Evolutionary conservation across 768 basidiomycete species (phyloP), one percentile per base, ranked within the genome.

Genomic region (Lyophyllum shimeji): DNA sequence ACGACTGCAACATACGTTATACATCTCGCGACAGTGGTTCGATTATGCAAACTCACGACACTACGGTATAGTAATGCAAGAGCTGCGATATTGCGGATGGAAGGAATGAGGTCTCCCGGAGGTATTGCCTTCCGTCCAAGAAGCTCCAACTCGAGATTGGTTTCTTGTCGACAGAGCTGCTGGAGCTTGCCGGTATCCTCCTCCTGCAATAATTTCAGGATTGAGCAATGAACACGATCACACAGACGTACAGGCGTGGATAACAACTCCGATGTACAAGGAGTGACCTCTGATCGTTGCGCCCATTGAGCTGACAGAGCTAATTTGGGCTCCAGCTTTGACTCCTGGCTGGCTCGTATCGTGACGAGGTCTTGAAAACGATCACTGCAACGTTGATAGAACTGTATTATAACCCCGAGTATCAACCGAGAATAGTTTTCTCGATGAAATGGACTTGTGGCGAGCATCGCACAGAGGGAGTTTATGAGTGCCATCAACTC

Each of bases 361-460:
- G 83, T 76, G 12, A 89, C 86, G 31, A 91, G 74, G 65, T 84
- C 82, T 59, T 93, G 89, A 68, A 93, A 97, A 37, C 86, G 81
- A 64, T 94, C 89, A 61, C 91, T 93, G 62, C 94, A 98, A 24
- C 90, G 84, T 67, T 97, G 93, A 64, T 98, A 97, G 67, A 96
- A 97, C 69, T 97, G 95, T 39, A 96, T 93, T 55, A 98, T 89
- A 52, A 98, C 89, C 15, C 90, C 87, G 29, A 98, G 82, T 55
- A 98, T 95, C 27, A 98, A 77, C n/a, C 93, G 84, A 17, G 93
- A 87, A 68, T 98, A 97, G 67, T 88, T 95, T 70, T 98, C 96
- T 57, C 88, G 82, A 66, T 98, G 96, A 73, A 98, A 98, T 0
- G 95, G 95, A 17, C 92, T 94, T 5, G 85, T 87, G 54, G 86